These are phyloP conservation scores for Yamadazyma ubonensis DNA, from an alignment of 805 yeast genomes.

Conservation along the genomic window DNA sequence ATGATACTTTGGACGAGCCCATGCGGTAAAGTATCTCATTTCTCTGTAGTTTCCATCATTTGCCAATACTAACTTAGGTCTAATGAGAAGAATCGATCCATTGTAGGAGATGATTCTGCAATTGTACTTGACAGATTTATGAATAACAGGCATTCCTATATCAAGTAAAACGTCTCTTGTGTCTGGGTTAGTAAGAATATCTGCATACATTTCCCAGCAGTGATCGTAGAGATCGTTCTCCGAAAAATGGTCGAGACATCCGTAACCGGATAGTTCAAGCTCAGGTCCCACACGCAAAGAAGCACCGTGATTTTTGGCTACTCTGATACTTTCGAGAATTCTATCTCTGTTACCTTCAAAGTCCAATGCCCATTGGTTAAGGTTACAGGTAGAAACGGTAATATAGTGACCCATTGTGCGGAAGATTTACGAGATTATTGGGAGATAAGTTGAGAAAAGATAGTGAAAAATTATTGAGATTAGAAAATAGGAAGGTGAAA, in stretches of 20 bases:
- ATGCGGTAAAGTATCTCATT: constrained; percentile 95
- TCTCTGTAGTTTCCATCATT: constrained; percentile 98
- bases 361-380: constrained; percentile 98
- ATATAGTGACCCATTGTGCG: constrained; percentile 77
- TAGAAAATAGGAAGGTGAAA: too few relatives aligned
- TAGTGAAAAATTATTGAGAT: too few relatives aligned
- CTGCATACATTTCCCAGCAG: constrained; percentile 91
- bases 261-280: constrained; percentile 91
- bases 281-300: constrained; percentile 94
- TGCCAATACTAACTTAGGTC: constrained; percentile 92
- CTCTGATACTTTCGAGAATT: constrained; percentile 72
- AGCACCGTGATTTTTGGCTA: constrained; percentile 78
- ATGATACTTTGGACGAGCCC: constrained; percentile 76
- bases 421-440: too few relatives aligned
- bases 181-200: constrained; percentile 64
- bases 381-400: constrained; percentile 89
- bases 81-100: constrained; percentile 75
- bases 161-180: constrained; percentile 80
- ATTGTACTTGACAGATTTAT: constrained; percentile 84
- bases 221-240: constrained; percentile 88
- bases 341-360: constrained; percentile 96
- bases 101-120: constrained; percentile 83
- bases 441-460: background rate
- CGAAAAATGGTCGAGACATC: constrained; percentile 89
- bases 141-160: constrained; percentile 92